Evolutionary conservation across 345 rosid genomes (phyloP), one percentile per base, ranked within the genome.

Genomic region (Acer yangbiense): DNA sequence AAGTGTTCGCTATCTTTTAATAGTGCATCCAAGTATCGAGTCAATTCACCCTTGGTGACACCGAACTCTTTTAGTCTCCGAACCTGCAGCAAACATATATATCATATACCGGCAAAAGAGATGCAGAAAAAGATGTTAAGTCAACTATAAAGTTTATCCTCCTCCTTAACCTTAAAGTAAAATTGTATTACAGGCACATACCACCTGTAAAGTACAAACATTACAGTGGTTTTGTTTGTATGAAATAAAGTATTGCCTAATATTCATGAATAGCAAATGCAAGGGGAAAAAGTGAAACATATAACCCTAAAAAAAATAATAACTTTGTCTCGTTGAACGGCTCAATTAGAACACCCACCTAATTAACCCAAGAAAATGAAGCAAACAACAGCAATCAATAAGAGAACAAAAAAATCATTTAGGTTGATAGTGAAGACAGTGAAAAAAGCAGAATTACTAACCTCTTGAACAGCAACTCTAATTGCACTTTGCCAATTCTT

Each of bases 11-110:
- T 97, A 82, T 97, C 99, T 87, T 97, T 94, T 68, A 97, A 78
- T 66, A 94, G 90, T 46, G 99, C 98, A 82, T 91, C 98, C 98
- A 94, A 88, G 84, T 97, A 97, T 73, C 99, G 98, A 66, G 96
- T 93, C 81, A 94, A 82, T 89, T 97, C 99, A 69, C 99, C 98
- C 83, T 79, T 94, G 71, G 98, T 97, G 69, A 97, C 98, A 85
- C 99, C 99, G 89, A 93, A 97, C 78, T 94, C 98, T 85, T 97
- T 97, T 50, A 97, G 97, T 86, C 98, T 89, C 78, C 98, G 93
- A 83, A 97, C 98, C 99, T 93, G 81, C 64, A 78, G 71, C 65
- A 60, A 70, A 70, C 25, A 77, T 43, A 75, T 43, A 75, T 50
- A 43, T 75, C 71, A 68, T 60, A 71, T 70, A 29, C 20, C 50